Base-by-base conservation (phyloP, 345 rosid species). In the Chamaenerion angustifolium region DNA sequence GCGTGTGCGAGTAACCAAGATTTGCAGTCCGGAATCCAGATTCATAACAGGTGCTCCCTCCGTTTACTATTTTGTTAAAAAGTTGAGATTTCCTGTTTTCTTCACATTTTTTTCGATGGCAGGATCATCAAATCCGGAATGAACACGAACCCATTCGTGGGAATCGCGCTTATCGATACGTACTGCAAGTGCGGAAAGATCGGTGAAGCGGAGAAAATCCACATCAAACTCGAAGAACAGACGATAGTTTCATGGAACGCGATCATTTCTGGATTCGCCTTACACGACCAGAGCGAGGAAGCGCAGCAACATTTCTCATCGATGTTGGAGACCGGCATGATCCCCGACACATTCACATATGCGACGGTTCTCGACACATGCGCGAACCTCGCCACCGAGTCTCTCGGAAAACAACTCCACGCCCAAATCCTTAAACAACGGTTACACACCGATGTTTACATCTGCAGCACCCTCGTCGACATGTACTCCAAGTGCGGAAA, bases 401-500 rank as follows among this genome's bases (percentile, higher is more conserved):
- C 87, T 59, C 81, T 87, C 42, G 95, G 96, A 19, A 83, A 72
- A 76, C 96, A 92, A 71, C 72, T 92, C 40, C 98, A 92, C 61
- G 85, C 76, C 50, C 88, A 78, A 54, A 73, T 82, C 56, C 71
- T 92, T 58, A 92, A 92, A 72, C 65, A 69, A 57, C 76, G 82
- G 56, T 41, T 83, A 72, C 89, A 78, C 51, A 72, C 76, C 27
- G 93, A 92, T 59, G 83, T 71, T 31, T 83, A 76, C 55, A 80
- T 87, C 57, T 69, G 77, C 68, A 92, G 96, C 74, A 87, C 93
- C 14, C 83, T 92, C 6, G 95, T 92, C 46, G 95, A 92, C 56
- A 87, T 87, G 98, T 86, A 90, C 75, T 81, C 98, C 1, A 86
- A 90, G 71, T 86, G 95, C 45, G 95, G 98, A 70, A 74, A 80